phyloP scores from a whole-genome alignment of 306 rosid genomes.

The Corylus americana region DNA sequence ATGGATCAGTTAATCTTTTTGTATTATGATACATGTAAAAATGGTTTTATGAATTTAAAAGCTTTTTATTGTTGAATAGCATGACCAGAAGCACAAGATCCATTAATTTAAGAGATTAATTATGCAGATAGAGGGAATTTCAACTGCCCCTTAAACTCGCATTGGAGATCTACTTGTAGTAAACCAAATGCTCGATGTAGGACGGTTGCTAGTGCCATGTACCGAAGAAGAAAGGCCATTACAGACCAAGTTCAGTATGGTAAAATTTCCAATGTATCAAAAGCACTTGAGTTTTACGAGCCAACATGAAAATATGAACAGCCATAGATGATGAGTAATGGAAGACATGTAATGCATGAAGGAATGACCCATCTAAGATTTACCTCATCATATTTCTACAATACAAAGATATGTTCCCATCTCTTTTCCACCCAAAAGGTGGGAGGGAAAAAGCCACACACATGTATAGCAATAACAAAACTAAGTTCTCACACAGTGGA shows the following conservation, averaged over 20 bases:
- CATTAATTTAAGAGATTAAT: neutral
- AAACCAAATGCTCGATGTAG: neutral
- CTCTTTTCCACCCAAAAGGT: neutral
- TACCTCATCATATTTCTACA: neutral
- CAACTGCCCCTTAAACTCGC: neutral
- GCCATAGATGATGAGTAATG: neutral
- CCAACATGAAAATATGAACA: neutral
- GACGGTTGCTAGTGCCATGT: neutral
- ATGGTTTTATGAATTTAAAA: neutral
- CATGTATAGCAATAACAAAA: neutral
- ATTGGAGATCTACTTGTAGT: neutral
- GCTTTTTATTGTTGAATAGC: neutral
- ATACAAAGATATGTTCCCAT: neutral
- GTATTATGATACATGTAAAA: neutral
- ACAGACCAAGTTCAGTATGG: neutral
- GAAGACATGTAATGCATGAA: neutral
- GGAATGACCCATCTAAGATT: neutral
- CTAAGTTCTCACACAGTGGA: slow-evolving; percentile 10
- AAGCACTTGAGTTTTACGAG: neutral
- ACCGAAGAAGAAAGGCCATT: neutral
- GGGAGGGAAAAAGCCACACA: neutral
- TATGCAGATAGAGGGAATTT: neutral
- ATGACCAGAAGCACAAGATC: neutral
- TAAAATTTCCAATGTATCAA: neutral
- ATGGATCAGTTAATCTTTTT: neutral